Evolutionary conservation across 225 moss, liverwort and hornwort species (phyloP).

Genomic region (Marchantia polymorpha): DNA sequence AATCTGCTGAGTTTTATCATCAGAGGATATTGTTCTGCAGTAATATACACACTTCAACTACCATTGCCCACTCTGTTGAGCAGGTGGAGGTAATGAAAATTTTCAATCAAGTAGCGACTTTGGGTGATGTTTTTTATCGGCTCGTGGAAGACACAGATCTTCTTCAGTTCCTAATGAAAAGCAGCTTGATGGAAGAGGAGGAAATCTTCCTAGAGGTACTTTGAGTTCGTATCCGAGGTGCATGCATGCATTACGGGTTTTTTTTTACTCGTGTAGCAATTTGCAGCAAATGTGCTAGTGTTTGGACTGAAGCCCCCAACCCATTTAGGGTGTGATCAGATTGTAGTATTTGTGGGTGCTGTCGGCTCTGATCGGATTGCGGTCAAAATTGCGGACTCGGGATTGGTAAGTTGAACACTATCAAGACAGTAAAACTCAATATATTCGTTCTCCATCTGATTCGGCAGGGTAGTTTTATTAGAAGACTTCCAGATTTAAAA

Average conservation of each 20-base stretch:
- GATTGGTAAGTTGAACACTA: constrained; percentile 35
- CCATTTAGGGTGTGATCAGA: constrained; percentile 26
- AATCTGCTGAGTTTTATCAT: too few species aligned
- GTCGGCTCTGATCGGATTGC: constrained; percentile 30
- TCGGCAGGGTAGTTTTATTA: too few species aligned
- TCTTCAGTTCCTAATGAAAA: constrained; percentile 40
- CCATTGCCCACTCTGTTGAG: background rate
- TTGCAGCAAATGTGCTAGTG: background rate
- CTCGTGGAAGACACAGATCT: constrained; percentile 31
- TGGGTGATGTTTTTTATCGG: constrained; percentile 27
- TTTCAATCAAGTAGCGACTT: constrained; percentile 36
- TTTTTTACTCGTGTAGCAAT: background rate
- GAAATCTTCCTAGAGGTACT: constrained; percentile 47
- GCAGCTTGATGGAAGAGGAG: constrained; percentile 39
- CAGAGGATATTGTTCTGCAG: too few species aligned
- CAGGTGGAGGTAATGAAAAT: constrained; percentile 52
- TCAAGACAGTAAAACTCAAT: background rate
- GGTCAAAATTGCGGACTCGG: constrained; percentile 27
- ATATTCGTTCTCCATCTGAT: too few species aligned
- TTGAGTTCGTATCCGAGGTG: background rate
- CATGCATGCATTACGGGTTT: background rate
- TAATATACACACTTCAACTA: too few species aligned
- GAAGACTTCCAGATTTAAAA: too few species aligned
- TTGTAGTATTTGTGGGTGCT: constrained; percentile 43
- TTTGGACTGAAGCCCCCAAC: background rate